Conservation (phyloP, 768 basidiomycete genomes). For the Mycena filopes region DNA sequence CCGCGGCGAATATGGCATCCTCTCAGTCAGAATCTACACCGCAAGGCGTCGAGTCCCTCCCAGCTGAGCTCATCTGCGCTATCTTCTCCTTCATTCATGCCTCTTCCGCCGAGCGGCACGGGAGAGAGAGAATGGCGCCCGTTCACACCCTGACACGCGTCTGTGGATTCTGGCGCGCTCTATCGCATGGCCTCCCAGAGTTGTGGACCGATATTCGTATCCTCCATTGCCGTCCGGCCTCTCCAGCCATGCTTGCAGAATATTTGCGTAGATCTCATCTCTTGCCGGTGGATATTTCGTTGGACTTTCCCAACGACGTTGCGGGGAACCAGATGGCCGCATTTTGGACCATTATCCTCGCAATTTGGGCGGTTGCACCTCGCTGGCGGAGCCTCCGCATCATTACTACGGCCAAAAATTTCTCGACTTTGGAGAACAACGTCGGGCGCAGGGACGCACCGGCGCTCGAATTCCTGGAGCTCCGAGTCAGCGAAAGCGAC, state of each 20-base stretch:
- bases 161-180: constrained; percentile 17
- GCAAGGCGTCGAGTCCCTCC: constrained; percentile 7
- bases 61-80: constrained; percentile 10
- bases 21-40: too few species aligned
- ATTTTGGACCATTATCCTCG: constrained; percentile 7
- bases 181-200: constrained; percentile 4
- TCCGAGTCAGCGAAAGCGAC: background rate
- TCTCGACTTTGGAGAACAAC: background rate
- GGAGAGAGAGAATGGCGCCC: background rate
- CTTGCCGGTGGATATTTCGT: constrained; percentile 13
- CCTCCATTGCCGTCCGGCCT: constrained; percentile 6
- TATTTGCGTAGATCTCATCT: background rate
- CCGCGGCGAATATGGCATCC: background rate
- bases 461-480: constrained; percentile 4
- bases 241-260: constrained; percentile 7
- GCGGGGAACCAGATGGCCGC: background rate
- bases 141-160: constrained; percentile 12
- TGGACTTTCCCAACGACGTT: constrained; percentile 5
- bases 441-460: constrained; percentile 9
- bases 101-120: background rate
- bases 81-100: constrained; percentile 15
- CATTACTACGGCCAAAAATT: constrained; percentile 5
- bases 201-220: constrained; percentile 23
- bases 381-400: constrained; percentile 18
- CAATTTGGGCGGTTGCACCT: constrained; percentile 8